Evolutionary conservation across 2,329 filamentous ascomycete species (phyloP).

Genomic region (Niveomyces coronatus): DNA sequence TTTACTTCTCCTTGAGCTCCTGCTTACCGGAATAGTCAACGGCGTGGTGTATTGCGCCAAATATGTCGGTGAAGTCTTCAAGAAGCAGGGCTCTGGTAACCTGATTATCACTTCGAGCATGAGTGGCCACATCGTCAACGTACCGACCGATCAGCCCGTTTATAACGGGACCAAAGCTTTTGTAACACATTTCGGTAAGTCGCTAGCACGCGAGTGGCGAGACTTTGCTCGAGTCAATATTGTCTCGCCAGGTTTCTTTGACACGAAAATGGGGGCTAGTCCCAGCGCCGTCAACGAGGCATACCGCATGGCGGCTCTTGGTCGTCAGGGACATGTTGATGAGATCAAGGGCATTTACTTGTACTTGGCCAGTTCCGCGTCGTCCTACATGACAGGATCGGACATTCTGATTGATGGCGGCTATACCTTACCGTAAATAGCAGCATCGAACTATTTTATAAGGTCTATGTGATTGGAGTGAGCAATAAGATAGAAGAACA

Average conservation of each 20-base stretch:
- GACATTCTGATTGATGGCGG: constrained; percentile 37
- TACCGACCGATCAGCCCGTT: constrained; percentile 41
- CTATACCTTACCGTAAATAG: constrained; percentile 22
- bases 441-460: no score
- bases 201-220: constrained; percentile 44
- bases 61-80: constrained; percentile 32
- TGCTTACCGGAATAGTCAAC: constrained; percentile 24
- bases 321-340: constrained; percentile 9
- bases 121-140: constrained; percentile 40
- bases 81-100: constrained; percentile 33
- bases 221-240: constrained; percentile 48
- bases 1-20: not conserved
- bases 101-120: constrained; percentile 43
- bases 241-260: constrained; percentile 29
- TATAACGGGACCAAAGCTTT: constrained; percentile 49
- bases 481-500: no score
- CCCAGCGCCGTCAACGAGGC: constrained; percentile 33
- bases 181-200: constrained; percentile 45
- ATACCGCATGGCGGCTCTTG: constrained; percentile 33
- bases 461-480: no score
- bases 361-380: constrained; percentile 41
- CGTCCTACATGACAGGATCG: constrained; percentile 38
- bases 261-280: constrained; percentile 51
- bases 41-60: constrained; percentile 35
- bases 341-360: constrained; percentile 28